phyloP scores from a whole-genome alignment of 2,329 filamentous ascomycete species.

The Pseudogymnoascus sp. region DNA sequence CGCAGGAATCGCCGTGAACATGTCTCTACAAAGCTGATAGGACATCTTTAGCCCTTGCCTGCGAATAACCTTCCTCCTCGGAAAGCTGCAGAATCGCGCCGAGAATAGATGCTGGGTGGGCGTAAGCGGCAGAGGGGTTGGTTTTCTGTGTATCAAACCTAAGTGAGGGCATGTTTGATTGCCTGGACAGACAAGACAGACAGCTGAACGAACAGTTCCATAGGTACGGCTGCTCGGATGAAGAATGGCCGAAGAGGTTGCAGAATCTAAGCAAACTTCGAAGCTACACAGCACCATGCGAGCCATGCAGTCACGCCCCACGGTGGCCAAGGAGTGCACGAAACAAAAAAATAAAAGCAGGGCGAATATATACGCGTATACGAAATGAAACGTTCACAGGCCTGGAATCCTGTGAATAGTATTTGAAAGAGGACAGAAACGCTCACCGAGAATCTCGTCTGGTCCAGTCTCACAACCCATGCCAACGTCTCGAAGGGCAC shows the following conservation, averaged over 20 bases:
- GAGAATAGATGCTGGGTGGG: neutral
- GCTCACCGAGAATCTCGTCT: neutral
- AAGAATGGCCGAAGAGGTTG: neutral
- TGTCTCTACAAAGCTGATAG: neutral
- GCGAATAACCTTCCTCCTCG: neutral
- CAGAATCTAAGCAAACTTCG: constrained; percentile 1
- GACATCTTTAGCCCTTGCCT: neutral
- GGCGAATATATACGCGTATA: neutral
- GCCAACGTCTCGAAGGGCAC: neutral
- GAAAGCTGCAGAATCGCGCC: neutral
- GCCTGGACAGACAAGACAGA: neutral
- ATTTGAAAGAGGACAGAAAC: constrained; percentile 7
- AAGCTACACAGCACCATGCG: constrained; percentile 1
- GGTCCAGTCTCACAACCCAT: neutral
- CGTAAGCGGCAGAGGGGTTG: neutral
- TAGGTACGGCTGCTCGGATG: neutral
- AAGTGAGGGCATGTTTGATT: neutral
- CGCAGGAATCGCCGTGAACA: neutral
- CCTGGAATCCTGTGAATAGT: neutral
- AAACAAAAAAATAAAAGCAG: neutral
- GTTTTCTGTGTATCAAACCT: neutral
- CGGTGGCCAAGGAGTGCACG: neutral
- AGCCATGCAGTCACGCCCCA: neutral
- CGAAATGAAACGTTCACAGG: neutral
- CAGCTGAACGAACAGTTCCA: neutral